Conservation (phyloP, 768 basidiomycete species). For the Lactarius sp. region DNA sequence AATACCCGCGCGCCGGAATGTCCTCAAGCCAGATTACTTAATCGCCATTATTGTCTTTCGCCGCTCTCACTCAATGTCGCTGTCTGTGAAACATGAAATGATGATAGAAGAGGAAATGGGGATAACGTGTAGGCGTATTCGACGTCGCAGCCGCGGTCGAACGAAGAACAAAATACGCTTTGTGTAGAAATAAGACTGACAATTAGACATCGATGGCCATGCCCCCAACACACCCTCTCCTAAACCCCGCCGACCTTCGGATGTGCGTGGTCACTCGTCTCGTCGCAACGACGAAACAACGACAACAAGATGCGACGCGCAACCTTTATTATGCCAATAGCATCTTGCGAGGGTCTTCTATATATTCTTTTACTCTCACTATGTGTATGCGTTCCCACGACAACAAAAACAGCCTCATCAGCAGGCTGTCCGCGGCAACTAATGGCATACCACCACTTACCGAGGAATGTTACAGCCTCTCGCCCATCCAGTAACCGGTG, state of each 20-base stretch:
- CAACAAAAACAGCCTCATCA: conserved; percentile 14
- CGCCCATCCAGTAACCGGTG: conserved; percentile 93
- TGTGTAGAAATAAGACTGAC: conserved; percentile 6
- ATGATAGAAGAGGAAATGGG: conserved; percentile 3
- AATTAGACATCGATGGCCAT: conserved; percentile 9
- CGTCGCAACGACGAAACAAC: conserved; percentile 2
- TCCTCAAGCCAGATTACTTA: not conserved
- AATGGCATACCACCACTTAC: conserved; percentile 42
- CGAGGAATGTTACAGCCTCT: conserved; percentile 96
- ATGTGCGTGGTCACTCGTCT: not conserved
- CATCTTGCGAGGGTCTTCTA: conserved; percentile 51
- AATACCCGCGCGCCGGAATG: not conserved
- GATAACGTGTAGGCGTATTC: conserved; percentile 3
- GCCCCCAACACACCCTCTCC: conserved; percentile 10
- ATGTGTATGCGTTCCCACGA: conserved; percentile 14
- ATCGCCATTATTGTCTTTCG: not conserved
- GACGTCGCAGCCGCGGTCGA: not conserved
- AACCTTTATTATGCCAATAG: conserved; percentile 26
- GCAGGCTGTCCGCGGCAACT: not conserved
- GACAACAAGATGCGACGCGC: not conserved
- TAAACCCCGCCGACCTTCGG: not conserved
- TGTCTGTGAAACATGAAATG: not conserved
- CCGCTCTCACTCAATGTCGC: not conserved
- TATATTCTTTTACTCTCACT: conserved; percentile 51
- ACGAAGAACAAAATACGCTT: conserved; percentile 17